These are phyloP conservation scores for Stephania japonica DNA, from an alignment of 164 flowering plant genomes.

Conservation along the genomic window DNA sequence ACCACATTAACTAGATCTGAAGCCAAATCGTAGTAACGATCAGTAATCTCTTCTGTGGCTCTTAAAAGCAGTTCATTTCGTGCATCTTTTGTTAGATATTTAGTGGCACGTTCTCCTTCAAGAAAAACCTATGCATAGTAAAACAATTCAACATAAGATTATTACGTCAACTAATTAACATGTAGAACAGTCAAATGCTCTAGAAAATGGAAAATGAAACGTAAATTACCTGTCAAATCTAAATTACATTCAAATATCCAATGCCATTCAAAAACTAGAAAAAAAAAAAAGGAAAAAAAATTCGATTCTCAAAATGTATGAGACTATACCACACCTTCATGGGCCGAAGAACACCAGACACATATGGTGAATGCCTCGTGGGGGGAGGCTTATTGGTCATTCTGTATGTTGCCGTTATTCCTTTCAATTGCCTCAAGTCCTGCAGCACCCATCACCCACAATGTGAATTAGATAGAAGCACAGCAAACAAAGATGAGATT, in stretches of 20 bases:
- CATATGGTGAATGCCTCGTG: constrained; percentile 87
- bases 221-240: not conserved
- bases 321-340: constrained; percentile 48
- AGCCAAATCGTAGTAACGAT: constrained; percentile 63
- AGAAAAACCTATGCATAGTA: constrained; percentile 44
- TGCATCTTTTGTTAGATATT: constrained; percentile 47
- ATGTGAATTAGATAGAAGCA: not conserved
- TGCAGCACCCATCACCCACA: constrained; percentile 17
- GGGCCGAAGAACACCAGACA: constrained; percentile 70
- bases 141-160: not conserved
- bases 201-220: not conserved
- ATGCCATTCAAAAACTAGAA: not conserved
- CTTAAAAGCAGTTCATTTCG: constrained; percentile 46
- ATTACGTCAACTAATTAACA: not conserved
- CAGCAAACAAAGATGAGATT: not conserved
- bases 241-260: not conserved
- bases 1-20: constrained; percentile 80
- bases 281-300: not conserved
- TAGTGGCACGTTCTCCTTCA: constrained; percentile 65
- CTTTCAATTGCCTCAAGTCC: constrained; percentile 88
- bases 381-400: constrained; percentile 96
- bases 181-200: not conserved
- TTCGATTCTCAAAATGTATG: not conserved
- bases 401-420: constrained; percentile 85
- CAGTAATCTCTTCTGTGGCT: constrained; percentile 66